Evolutionary conservation across 352 stramenopile species (phyloP).

Genomic region (Chrysophaeum taylorii): DNA sequence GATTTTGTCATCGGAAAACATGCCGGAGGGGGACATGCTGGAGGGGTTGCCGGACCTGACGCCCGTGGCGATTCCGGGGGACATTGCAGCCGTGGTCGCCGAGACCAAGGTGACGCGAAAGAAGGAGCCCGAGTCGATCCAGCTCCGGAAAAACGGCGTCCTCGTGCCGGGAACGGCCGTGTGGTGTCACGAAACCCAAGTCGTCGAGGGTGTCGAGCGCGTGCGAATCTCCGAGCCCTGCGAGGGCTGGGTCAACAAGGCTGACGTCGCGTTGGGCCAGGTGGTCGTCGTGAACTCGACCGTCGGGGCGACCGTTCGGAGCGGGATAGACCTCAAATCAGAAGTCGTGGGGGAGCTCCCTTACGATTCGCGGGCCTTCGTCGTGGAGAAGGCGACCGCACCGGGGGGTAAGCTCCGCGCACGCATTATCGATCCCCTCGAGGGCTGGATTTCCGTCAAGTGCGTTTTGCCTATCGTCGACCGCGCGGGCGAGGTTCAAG

Average conservation of each 20-base stretch:
- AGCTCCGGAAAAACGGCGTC: conserved; percentile 8
- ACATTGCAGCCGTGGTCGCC: no score
- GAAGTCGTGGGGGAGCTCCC: not conserved
- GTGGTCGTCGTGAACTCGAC: not conserved
- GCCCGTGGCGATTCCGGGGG: no score
- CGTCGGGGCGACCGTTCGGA: not conserved
- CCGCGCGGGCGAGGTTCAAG: not conserved
- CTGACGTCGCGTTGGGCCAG: not conserved
- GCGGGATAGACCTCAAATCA: not conserved
- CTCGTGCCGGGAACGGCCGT: not conserved
- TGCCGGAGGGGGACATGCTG: no score
- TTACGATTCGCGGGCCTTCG: not conserved
- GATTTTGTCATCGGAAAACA: no score
- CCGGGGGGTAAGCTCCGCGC: not conserved
- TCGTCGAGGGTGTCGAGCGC: not conserved
- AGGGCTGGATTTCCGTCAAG: conserved; percentile 4
- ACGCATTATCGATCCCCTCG: not conserved
- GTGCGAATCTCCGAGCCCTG: not conserved
- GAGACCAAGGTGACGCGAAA: no score
- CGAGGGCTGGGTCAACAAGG: conserved; percentile 8
- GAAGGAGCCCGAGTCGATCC: not conserved
- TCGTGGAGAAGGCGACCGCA: conserved; percentile 1
- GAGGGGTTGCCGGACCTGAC: no score
- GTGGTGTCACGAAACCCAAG: not conserved
- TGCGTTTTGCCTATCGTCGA: not conserved